These are phyloP conservation scores for Aspergillus saccharolyticus DNA, from an alignment of 495 filamentous ascomycete genomes.

Conservation along the genomic window DNA sequence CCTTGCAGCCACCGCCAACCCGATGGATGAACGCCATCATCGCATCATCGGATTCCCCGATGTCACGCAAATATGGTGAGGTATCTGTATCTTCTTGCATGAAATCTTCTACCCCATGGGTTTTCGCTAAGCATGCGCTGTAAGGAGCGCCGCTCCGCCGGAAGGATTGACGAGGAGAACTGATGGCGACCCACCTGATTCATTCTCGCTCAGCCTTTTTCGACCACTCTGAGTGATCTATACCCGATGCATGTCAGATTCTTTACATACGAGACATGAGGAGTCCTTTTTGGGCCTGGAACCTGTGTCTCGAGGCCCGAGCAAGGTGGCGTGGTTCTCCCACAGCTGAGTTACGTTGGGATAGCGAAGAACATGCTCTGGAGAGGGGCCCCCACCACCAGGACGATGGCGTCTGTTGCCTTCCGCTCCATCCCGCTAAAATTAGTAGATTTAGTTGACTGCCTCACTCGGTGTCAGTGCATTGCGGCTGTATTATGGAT, in stretches of 20 bases:
- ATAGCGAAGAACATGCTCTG: background rate
- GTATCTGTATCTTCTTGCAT: no score
- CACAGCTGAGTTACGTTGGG: background rate
- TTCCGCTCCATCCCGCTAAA: background rate
- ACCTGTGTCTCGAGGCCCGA: constrained; percentile 1
- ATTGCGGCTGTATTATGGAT: background rate
- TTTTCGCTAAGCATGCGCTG: background rate
- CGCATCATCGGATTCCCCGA: background rate
- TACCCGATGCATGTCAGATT: constrained; percentile 1
- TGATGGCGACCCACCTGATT: background rate
- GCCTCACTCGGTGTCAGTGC: background rate
- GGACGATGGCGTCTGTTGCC: background rate
- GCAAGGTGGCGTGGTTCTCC: background rate
- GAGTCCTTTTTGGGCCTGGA: background rate
- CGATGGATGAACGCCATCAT: background rate
- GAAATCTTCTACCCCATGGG: background rate
- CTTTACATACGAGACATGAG: background rate
- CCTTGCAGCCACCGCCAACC: background rate
- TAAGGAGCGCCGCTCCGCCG: background rate
- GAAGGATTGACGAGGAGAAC: background rate
- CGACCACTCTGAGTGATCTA: background rate
- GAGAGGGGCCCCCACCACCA: background rate
- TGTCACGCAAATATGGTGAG: background rate
- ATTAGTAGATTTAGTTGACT: background rate
- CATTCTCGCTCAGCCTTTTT: background rate